Evolutionary conservation across 495 filamentous ascomycete species (phyloP), one percentile per base, ranked within the genome.

Genomic region (Aspergillus mulundensis): DNA sequence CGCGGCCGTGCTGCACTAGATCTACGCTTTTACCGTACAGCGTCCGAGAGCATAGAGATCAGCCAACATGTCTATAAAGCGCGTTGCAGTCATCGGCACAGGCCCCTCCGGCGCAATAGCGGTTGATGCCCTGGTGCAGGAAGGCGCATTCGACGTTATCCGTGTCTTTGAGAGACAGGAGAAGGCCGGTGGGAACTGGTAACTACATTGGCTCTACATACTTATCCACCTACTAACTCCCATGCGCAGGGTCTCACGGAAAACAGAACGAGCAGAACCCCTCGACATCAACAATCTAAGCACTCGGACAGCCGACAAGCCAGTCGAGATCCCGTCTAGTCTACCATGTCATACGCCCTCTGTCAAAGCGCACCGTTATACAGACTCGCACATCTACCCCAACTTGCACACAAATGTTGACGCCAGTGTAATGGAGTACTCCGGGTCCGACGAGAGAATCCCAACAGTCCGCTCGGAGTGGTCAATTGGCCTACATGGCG

Each of bases 131-230:
- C 62, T 86, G 36, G 72, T 73, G 19, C 73, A 81, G 57, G 83
- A 86, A 58, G 70, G 79, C 51, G 60, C 66, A 0, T 86, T 85
- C 57, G 76, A 83, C 49, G 55, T 71, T 7, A 79, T 84, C 47
- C 75, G 81, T 20, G 81, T 84, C 1, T 86, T 84, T 64, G 83
- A 86, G 60, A 61, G 82, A 28, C 75, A 81, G 32, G 81, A 83
- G 56, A 75, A 69, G 20, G 71, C 79, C 8, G 83, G 83, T 32
- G 83, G 83, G 56, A 79, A 76, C 61, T 84, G 82, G 83, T 83
- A 70, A 54, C 11, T 51, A 15, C 14, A 20, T 15, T n/a, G n/a
- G n/a, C n/a, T n/a, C n/a, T n/a, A n/a, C n/a, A n/a, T n/a, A n/a
- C n/a, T n/a, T n/a, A n/a, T n/a, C n/a, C n/a, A 12, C 28, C 28